These are phyloP conservation scores for Linderina pennispora DNA, from an alignment of 192 early-diverging fungal species.

Conservation along the genomic window DNA sequence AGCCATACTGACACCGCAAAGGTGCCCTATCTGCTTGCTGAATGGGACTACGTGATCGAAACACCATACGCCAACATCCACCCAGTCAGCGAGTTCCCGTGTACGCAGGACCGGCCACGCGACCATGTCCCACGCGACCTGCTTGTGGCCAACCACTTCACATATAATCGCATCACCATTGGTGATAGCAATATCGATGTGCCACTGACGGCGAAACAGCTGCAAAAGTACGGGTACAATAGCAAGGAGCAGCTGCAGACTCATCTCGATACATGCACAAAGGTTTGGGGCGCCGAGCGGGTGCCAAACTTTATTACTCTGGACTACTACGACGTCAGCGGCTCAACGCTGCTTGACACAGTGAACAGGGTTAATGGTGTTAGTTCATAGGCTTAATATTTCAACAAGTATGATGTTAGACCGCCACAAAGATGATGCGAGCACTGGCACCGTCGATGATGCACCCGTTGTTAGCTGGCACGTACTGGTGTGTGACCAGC, in stretches of 20 bases:
- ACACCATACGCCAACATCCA: conserved; percentile 32
- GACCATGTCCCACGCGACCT: conserved; percentile 28
- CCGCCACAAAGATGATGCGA: conserved; percentile 5
- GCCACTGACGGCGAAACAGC: conserved; percentile 11
- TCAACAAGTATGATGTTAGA: conserved; percentile 2
- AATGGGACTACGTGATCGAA: conserved; percentile 44
- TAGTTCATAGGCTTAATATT: not conserved
- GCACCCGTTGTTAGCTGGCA: conserved; percentile 81
- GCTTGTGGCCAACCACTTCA: conserved; percentile 43
- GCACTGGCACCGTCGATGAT: conserved; percentile 74
- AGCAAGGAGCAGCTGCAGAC: conserved; percentile 11
- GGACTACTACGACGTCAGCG: conserved; percentile 40
- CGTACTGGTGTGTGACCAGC: conserved; percentile 91
- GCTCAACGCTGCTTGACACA: conserved; percentile 17
- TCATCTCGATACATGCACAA: conserved; percentile 22
- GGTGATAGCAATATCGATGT: conserved; percentile 21
- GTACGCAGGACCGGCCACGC: conserved; percentile 32
- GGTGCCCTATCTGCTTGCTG: conserved; percentile 45
- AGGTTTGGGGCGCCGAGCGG: conserved; percentile 48
- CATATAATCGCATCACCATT: conserved; percentile 26
- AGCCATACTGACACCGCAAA: conserved; percentile 49
- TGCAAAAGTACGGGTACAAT: conserved; percentile 28
- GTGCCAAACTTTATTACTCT: conserved; percentile 35
- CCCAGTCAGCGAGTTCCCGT: conserved; percentile 26
- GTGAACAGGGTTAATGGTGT: conserved; percentile 29